Base-by-base conservation (phyloP, 345 rosid genomes). In the Erucastrum elatum region DNA sequence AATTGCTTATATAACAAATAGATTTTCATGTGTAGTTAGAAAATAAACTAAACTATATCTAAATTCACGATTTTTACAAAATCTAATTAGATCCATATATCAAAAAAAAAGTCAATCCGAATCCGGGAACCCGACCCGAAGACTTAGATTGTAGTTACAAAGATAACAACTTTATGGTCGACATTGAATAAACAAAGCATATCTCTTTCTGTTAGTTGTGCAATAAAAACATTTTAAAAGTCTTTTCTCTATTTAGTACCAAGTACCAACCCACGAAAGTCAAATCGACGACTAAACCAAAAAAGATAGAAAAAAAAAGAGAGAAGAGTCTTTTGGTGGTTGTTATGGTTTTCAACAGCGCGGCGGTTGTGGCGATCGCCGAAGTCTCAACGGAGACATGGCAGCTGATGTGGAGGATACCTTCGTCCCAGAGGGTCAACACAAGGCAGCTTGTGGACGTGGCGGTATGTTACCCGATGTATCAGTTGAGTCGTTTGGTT, bases 381-480 rank as follows among this genome's bases (percentile, higher is more conserved):
- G 91, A 87, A 69, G 77, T 56, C 39, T 89, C 97, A 8, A 88
- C 91, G 4, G 86, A 84, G 64, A 58, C 79, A 65, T 92, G 94
- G 86, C 93, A 87, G 35, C 12, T 77, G 77, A 67, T 83, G 3
- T 84, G 87, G 39, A 73, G 91, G 85, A 70, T 90, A 11, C 84
- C 86, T 8, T 51, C 79, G 5, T 77, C 77, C 13, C 85, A 83
- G n/a, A 90, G 91, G 16, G n/a, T 92, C 56, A 84, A 78, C 64
- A 82, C 86, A 56, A 74, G 78, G 11, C 90, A 87, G 87, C 86
- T 92, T 30, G 70, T 92, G 17, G 93, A 92, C 77, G 83, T 92
- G 46, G 76, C 88, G 8, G 80, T 90, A 65, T 87, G 90, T 74
- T 76, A 83, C 62, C 94, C 94, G 70, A 80, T 90, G 66, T 21